Percentiles rank a stretch among this genome's conserved stretches.
Evolutionary conservation across 305 asterid genomes (phyloP).

Genomic region (Galium porrigens): DNA sequence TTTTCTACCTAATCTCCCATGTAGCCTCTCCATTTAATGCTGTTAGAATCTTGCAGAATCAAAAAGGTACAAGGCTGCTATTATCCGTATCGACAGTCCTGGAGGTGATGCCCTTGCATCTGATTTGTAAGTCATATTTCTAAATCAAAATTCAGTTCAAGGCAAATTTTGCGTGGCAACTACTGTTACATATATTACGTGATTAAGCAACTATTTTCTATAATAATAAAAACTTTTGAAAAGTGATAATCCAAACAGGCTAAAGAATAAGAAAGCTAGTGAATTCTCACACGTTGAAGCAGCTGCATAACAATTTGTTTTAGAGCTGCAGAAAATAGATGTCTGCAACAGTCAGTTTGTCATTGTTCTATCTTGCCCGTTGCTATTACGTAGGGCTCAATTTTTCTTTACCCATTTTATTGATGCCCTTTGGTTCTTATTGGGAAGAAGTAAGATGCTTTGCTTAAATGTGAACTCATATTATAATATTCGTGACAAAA

Average conservation of each 20-base stretch:
- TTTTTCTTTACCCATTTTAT: not conserved
- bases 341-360: not conserved
- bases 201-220: not conserved
- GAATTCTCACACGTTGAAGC: not conserved
- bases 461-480: not conserved
- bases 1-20: constrained; percentile 11
- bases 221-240: not conserved
- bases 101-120: constrained; percentile 99
- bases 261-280: not conserved
- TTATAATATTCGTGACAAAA: not conserved
- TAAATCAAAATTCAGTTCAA: not conserved
- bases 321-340: not conserved
- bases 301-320: not conserved
- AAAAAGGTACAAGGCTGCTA: constrained; percentile 64
- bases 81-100: constrained; percentile 88
- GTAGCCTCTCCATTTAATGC: constrained; percentile 11
- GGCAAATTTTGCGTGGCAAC: not conserved
- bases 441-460: constrained; percentile 1
- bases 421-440: not conserved
- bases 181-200: not conserved
- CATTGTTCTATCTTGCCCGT: not conserved
- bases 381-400: not conserved
- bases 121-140: constrained; percentile 59
- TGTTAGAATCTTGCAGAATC: constrained; percentile 43
- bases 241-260: not conserved